A percentile compares a stretch with the other conserved stretches of the same genome.
Conservation (phyloP, 352 stramenopile genomes). For the Phytophthora pseudosyringae region DNA sequence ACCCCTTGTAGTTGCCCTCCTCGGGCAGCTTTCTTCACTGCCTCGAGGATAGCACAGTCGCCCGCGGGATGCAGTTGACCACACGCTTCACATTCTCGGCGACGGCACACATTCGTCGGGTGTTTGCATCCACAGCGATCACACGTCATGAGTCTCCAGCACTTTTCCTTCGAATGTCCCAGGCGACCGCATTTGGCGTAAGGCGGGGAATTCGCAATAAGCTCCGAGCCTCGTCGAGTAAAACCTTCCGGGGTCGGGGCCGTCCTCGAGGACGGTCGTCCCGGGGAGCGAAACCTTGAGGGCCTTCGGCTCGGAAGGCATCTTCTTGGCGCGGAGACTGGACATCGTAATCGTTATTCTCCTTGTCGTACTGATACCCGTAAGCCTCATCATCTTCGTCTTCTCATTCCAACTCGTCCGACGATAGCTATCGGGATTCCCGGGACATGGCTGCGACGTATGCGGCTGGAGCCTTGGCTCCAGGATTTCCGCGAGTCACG, state of each 20-base stretch:
- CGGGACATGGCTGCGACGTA: neutral
- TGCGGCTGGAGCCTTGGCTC: neutral
- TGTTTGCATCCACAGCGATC: slow-evolving; percentile 10
- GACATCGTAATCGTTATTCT: neutral
- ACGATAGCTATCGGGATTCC: too few relatives aligned
- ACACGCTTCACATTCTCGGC: neutral
- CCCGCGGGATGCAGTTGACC: neutral
- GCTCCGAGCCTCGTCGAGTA: neutral
- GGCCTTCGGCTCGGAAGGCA: too few relatives aligned
- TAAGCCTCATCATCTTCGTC: neutral
- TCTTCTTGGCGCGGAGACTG: too few relatives aligned
- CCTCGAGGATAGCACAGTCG: neutral
- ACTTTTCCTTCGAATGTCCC: neutral
- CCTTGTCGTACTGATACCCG: neutral
- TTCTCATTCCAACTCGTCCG: neutral
- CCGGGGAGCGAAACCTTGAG: too few relatives aligned
- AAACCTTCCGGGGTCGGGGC: neutral
- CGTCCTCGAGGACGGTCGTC: neutral
- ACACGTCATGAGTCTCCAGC: slow-evolving; percentile 3
- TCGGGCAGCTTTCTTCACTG: neutral
- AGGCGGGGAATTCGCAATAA: neutral
- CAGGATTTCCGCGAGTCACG: neutral
- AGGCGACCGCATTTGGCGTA: neutral
- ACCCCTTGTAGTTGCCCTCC: neutral
- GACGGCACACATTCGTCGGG: neutral